phyloP scores from a whole-genome alignment of 768 basidiomycete genomes.

The Collybiopsis luxurians region DNA sequence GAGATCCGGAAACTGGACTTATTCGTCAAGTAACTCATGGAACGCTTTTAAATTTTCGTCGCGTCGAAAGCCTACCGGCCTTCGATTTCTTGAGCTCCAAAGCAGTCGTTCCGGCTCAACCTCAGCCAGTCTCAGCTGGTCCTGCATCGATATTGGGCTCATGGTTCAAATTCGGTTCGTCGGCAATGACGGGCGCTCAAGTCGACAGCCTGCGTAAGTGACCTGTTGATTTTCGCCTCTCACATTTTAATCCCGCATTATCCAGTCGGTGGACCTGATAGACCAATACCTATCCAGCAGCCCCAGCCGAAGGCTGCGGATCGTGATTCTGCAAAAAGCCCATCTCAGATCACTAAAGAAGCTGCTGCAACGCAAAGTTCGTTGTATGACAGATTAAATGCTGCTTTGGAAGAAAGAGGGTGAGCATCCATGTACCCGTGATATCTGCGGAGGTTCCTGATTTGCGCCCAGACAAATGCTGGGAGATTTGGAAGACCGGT shows the following conservation, averaged over 20 bases:
- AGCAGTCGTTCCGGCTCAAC: slow-evolving; percentile 48
- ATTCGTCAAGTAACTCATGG: slow-evolving; percentile 44
- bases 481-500: slow-evolving; percentile 56
- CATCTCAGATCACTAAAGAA: slow-evolving; percentile 22
- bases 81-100: slow-evolving; percentile 46
- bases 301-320: slow-evolving; percentile 3
- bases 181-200: slow-evolving; percentile 50
- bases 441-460: too few relatives aligned
- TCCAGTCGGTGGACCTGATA: slow-evolving; percentile 64
- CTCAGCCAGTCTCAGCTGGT: slow-evolving; percentile 59
- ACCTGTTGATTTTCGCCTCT: background rate
- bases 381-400: slow-evolving; percentile 45
- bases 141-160: slow-evolving; percentile 54
- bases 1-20: slow-evolving; percentile 29
- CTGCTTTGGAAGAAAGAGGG: slow-evolving; percentile 65
- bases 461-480: slow-evolving; percentile 50
- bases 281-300: slow-evolving; percentile 45
- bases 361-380: slow-evolving; percentile 33
- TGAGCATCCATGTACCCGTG: slow-evolving; percentile 24
- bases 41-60: slow-evolving; percentile 57
- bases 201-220: slow-evolving; percentile 57
- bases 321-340: slow-evolving; percentile 11
- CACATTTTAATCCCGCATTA: background rate
- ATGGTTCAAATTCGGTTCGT: slow-evolving; percentile 51
- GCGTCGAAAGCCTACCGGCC: slow-evolving; percentile 47